Evolutionary conservation across 495 filamentous ascomycete genomes (phyloP).

Genomic region (Sphaerosporella brunnea): DNA sequence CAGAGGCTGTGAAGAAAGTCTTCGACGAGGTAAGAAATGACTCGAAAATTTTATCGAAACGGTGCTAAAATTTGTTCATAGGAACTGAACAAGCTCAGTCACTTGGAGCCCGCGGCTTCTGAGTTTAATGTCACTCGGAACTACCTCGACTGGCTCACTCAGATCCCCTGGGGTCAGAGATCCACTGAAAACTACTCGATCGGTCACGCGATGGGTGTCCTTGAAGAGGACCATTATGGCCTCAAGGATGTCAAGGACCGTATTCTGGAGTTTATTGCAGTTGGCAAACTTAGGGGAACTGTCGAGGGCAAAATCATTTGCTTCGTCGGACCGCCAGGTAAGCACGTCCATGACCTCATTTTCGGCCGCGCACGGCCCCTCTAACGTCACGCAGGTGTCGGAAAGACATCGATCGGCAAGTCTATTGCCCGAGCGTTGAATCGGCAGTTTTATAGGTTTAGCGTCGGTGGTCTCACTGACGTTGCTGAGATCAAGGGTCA

Average conservation of each 20-base stretch:
- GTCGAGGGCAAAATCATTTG: slow-evolving; percentile 98
- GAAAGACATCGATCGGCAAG: slow-evolving; percentile 98
- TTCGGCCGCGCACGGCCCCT: too few species aligned
- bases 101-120: slow-evolving; percentile 83
- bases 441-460: slow-evolving; percentile 93
- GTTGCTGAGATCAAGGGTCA: slow-evolving; percentile 99
- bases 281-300: slow-evolving; percentile 89
- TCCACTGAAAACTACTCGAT: slow-evolving; percentile 96
- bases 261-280: slow-evolving; percentile 96
- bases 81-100: slow-evolving; percentile 88
- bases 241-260: slow-evolving; percentile 98
- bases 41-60: not conserved
- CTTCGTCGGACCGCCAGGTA: slow-evolving; percentile 79
- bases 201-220: slow-evolving; percentile 66
- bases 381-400: slow-evolving; percentile 57
- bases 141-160: slow-evolving; percentile 96
- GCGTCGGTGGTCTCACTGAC: slow-evolving; percentile 88
- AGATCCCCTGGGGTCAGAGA: slow-evolving; percentile 92
- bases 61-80: not conserved
- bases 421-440: slow-evolving; percentile 89
- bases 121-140: slow-evolving; percentile 99
- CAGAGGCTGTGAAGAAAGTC: slow-evolving; percentile 84
- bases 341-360: slow-evolving; percentile 10
- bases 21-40: slow-evolving; percentile 52
- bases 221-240: slow-evolving; percentile 95